These are phyloP conservation scores for Powellomyces hirtus DNA, from an alignment of 192 early-diverging fungal species.

Conservation along the genomic window DNA sequence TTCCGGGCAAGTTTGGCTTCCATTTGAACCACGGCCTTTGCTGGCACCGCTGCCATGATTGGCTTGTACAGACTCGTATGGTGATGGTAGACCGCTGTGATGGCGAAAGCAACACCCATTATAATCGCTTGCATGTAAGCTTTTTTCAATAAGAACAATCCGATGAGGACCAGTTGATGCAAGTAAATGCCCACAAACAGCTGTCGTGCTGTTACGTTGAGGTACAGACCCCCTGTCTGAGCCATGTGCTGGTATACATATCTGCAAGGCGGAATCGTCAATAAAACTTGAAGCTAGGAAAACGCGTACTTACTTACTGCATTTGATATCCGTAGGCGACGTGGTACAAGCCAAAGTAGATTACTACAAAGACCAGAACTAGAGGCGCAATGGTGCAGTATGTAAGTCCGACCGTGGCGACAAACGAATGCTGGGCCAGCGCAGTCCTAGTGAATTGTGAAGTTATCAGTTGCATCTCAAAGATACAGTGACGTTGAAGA, in stretches of 20 bases:
- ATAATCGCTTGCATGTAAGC: slow-evolving; percentile 45
- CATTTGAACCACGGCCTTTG: slow-evolving; percentile 28
- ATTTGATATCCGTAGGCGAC: slow-evolving; percentile 82
- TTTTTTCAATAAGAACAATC: slow-evolving; percentile 64
- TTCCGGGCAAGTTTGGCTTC: slow-evolving; percentile 7
- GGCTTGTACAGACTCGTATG: slow-evolving; percentile 59
- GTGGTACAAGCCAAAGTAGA: slow-evolving; percentile 73
- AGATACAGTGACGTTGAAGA: too few species aligned
- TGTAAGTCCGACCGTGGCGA: slow-evolving; percentile 61
- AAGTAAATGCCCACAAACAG: slow-evolving; percentile 54
- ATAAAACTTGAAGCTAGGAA: neutral
- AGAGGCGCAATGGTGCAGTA: slow-evolving; percentile 82
- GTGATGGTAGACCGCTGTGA: slow-evolving; percentile 50
- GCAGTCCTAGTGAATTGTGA: neutral
- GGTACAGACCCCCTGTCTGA: slow-evolving; percentile 37
- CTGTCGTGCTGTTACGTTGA: slow-evolving; percentile 37
- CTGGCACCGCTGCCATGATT: slow-evolving; percentile 42
- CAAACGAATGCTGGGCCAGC: slow-evolving; percentile 36
- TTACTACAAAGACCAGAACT: slow-evolving; percentile 67
- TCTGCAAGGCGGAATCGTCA: slow-evolving; percentile 23
- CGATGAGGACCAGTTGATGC: slow-evolving; percentile 63
- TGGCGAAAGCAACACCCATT: slow-evolving; percentile 37
- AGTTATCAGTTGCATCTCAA: too few species aligned
- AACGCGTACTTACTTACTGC: slow-evolving; percentile 71
- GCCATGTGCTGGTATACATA: slow-evolving; percentile 43